Evolutionary conservation across 495 filamentous ascomycete genomes (phyloP), one percentile per base, ranked within the genome.

Genomic region (Penicillium malachiteum): DNA sequence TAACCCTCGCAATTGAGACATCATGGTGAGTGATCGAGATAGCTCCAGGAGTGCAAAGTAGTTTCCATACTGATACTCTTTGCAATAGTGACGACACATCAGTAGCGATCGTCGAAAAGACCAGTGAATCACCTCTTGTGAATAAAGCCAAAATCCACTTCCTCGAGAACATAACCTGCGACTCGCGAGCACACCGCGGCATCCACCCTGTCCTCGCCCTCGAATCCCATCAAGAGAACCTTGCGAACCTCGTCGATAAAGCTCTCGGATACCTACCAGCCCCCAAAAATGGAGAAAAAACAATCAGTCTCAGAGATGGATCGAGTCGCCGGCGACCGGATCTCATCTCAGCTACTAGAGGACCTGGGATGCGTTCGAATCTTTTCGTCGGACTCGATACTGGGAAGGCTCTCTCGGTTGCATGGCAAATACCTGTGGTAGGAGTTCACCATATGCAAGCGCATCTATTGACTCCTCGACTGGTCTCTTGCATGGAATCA

Each of bases 371-470:
- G 88, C 73, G 80, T 3, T 75, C 86, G 12, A 86, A 86, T 60
- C 77, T 98, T 4, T 77, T 83, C 4, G 79, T 84, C 5, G 94
- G 94, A 0, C 64, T 97, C 4, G 87, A 94, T 67, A 87, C 83
- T 1, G 94, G 91, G 14, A 97, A 97, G 70, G 94, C 89, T 2
- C 81, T 98, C 5, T 87, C 92, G 1, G 73, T 89, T 26, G 92
- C 88, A 34, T 93, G 87, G 89, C 79, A 86, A 47, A 76, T 91
- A 3, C 91, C 92, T 3, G 71, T 97, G 30, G 66, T 97, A 3
- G 94, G 83, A 0, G 90, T 97, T 0, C 86, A 98, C 63, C 94
- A 98, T 69, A 97, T 98, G 94, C 92, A 97, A 66, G 94, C 93
- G 12, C 94, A 98, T 69, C 84, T 92, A 3, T 68, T 98, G 45